Percentiles rank a stretch among this genome's conserved stretches.
These are phyloP conservation scores for Scedosporium apiospermum DNA, from an alignment of 2,329 filamentous ascomycete genomes.

Conservation along the genomic window DNA sequence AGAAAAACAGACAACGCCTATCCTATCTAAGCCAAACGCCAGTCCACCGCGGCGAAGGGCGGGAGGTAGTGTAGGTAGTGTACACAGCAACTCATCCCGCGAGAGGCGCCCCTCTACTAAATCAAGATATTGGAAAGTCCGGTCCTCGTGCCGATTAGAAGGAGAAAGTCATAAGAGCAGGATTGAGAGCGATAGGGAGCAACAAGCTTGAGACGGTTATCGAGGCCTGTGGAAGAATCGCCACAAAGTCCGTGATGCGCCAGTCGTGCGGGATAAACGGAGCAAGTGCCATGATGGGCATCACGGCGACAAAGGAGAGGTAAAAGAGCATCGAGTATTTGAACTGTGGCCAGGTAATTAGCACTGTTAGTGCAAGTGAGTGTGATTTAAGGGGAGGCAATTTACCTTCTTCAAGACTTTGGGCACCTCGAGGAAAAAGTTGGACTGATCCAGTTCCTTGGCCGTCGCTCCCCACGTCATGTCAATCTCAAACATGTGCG, in stretches of 20 bases:
- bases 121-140: slow-evolving; percentile 5
- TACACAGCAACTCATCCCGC: too few species aligned
- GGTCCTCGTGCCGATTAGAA: slow-evolving; percentile 38
- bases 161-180: slow-evolving; percentile 71
- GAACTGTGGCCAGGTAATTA: slow-evolving; percentile 37
- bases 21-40: too few species aligned
- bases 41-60: too few species aligned
- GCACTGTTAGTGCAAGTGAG: slow-evolving; percentile 19
- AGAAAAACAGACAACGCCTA: too few species aligned
- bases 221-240: slow-evolving; percentile 66
- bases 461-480: slow-evolving; percentile 81
- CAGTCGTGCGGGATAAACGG: slow-evolving; percentile 57
- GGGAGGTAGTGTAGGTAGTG: too few species aligned
- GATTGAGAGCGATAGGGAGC: slow-evolving; percentile 64
- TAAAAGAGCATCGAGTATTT: slow-evolving; percentile 62
- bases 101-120: neutral
- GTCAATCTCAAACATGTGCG: slow-evolving; percentile 78
- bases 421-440: slow-evolving; percentile 78
- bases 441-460: slow-evolving; percentile 72
- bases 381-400: slow-evolving; percentile 28
- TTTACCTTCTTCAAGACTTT: slow-evolving; percentile 64
- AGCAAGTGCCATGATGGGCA: slow-evolving; percentile 55
- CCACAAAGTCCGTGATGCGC: slow-evolving; percentile 62
- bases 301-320: slow-evolving; percentile 45
- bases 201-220: slow-evolving; percentile 62